Conservation (phyloP, 2,329 filamentous ascomycete species). For the Periconia digitata region DNA sequence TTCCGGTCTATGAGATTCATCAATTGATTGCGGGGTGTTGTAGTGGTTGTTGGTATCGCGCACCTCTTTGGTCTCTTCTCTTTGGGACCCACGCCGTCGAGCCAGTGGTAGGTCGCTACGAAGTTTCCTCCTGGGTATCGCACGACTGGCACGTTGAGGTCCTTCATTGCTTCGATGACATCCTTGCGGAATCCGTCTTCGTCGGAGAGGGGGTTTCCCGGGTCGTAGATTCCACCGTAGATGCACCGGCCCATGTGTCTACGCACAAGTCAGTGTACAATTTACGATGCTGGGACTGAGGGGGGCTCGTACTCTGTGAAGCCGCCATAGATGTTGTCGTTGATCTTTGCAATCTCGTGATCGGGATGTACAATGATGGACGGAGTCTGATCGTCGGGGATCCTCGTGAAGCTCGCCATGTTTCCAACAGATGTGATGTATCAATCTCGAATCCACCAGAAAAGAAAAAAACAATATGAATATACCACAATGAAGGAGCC, state of each 20-base stretch:
- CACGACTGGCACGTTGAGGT: slow-evolving; percentile 74
- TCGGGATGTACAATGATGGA: slow-evolving; percentile 66
- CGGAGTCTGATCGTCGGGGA: slow-evolving; percentile 61
- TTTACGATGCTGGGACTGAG: too few relatives aligned
- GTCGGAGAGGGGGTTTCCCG: slow-evolving; percentile 71
- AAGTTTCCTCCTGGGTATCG: slow-evolving; percentile 86
- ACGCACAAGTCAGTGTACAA: neutral
- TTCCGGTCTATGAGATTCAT: slow-evolving; percentile 58
- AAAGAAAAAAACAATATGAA: neutral
- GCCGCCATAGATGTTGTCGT: slow-evolving; percentile 79
- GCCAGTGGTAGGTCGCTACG: slow-evolving; percentile 82
- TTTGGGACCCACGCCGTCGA: slow-evolving; percentile 74
- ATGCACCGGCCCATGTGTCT: slow-evolving; percentile 90
- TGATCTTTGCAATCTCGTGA: slow-evolving; percentile 70
- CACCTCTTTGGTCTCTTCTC: slow-evolving; percentile 64
- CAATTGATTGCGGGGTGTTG: slow-evolving; percentile 2
- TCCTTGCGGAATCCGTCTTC: slow-evolving; percentile 76
- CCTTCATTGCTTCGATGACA: slow-evolving; percentile 71
- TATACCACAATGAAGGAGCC: neutral
- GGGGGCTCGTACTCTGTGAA: slow-evolving; percentile 70
- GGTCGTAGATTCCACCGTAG: slow-evolving; percentile 84
- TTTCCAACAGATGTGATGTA: neutral
- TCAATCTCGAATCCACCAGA: neutral
- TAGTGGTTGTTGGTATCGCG: neutral
- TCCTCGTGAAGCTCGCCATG: slow-evolving; percentile 75